phyloP scores from a whole-genome alignment of 352 stramenopile genomes.

The Globisporangium rhizosaccharum region DNA sequence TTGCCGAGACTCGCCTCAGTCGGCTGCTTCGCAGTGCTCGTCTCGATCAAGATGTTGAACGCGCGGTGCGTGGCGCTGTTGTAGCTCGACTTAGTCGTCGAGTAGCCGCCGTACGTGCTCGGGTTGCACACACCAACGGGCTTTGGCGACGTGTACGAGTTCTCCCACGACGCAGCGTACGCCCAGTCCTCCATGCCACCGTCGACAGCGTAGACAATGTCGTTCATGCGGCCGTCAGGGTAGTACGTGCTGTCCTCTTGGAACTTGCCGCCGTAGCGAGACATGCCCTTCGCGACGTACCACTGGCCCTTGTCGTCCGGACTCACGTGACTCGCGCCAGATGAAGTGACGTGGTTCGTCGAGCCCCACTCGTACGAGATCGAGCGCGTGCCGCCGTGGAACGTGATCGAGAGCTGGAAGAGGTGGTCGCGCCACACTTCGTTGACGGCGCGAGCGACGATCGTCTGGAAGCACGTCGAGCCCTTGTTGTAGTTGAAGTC shows the following conservation, averaged over 20 bases:
- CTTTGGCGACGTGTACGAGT: conserved; percentile 32
- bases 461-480: conserved; percentile 89
- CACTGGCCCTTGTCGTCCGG: conserved; percentile 54
- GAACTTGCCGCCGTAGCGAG: conserved; percentile 64
- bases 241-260: conserved; percentile 55
- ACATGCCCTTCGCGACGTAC: conserved; percentile 49
- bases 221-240: conserved; percentile 85
- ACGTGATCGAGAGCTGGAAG: conserved; percentile 95
- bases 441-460: conserved; percentile 91
- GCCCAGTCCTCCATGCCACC: conserved; percentile 97
- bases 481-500: conserved; percentile 94
- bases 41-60: conserved; percentile 95
- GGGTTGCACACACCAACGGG: conserved; percentile 76
- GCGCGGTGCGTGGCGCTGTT: conserved; percentile 86
- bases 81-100: conserved; percentile 80
- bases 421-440: conserved; percentile 94
- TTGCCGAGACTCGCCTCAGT: conserved; percentile 60
- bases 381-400: conserved; percentile 93
- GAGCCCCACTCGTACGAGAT: conserved; percentile 97
- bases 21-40: conserved; percentile 85
- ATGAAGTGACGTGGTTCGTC: conserved; percentile 63
- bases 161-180: conserved; percentile 87
- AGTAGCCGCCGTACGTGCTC: conserved; percentile 84
- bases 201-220: conserved; percentile 92
- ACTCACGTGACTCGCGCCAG: conserved; percentile 35